Conservation (phyloP, 1,284 basidiomycete genomes). For the Amylostereum areolatum region DNA sequence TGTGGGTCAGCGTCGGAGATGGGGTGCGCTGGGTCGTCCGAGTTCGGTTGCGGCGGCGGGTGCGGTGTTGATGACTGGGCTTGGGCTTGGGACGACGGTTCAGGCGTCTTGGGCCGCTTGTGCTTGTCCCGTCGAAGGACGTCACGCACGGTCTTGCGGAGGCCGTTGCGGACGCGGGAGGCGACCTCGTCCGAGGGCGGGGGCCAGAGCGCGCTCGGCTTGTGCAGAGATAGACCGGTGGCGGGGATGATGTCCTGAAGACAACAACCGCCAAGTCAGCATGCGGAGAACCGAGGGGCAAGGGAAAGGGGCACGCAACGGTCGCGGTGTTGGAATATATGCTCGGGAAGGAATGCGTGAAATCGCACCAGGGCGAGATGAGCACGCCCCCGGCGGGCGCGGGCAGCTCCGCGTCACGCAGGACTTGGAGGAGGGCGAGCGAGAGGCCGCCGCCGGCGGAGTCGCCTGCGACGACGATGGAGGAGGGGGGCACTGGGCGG, state of each 20-base stretch:
- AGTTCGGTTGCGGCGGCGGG: too few species aligned
- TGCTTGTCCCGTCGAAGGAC: conserved; percentile 42
- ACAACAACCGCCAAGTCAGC: conserved; percentile 1
- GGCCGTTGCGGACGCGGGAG: conserved; percentile 50
- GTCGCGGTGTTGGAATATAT: conserved; percentile 82
- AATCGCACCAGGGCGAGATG: conserved; percentile 89
- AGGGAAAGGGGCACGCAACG: conserved; percentile 40
- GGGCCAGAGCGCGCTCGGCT: conserved; percentile 89
- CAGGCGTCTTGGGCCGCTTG: too few species aligned
- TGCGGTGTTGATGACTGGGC: too few species aligned
- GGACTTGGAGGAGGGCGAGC: conserved; percentile 83
- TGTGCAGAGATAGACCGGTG: conserved; percentile 68
- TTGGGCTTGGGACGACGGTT: too few species aligned
- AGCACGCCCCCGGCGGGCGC: conserved; percentile 81
- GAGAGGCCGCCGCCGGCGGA: conserved; percentile 91
- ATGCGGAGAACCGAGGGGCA: neutral
- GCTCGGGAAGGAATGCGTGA: conserved; percentile 93
- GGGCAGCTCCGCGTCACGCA: conserved; percentile 83
- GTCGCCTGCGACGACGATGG: conserved; percentile 86
- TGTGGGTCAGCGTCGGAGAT: too few species aligned
- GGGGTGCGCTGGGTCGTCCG: too few species aligned
- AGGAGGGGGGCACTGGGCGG: conserved; percentile 72
- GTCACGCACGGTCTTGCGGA: conserved; percentile 60
- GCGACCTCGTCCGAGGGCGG: conserved; percentile 78
- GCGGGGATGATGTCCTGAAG: conserved; percentile 67